These are phyloP conservation scores for Pythium sukuiense DNA, from an alignment of 352 stramenopile species.

Conservation along the genomic window DNA sequence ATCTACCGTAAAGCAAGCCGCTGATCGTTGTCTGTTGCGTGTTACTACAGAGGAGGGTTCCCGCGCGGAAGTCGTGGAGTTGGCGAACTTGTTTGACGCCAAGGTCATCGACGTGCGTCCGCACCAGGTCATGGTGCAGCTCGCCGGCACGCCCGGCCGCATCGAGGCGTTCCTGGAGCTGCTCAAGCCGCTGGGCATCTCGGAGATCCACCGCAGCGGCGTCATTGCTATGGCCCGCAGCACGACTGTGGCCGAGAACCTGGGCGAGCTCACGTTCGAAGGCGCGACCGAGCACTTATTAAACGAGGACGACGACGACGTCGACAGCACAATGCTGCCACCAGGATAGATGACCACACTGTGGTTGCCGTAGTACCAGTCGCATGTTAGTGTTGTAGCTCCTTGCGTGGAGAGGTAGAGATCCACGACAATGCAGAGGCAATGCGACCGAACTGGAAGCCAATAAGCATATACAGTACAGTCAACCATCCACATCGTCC, in stretches of 20 bases:
- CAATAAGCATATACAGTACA: constrained; percentile 5
- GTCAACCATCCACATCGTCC: not conserved
- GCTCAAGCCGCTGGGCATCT: constrained; percentile 80
- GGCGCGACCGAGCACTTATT: constrained; percentile 72
- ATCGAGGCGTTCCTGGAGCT: constrained; percentile 85
- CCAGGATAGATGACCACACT: constrained; percentile 45
- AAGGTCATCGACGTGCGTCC: constrained; percentile 86
- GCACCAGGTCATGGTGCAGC: constrained; percentile 82
- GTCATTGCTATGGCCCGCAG: constrained; percentile 85
- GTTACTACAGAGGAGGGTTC: constrained; percentile 45
- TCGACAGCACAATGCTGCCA: constrained; percentile 67
- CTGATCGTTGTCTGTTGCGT: not conserved
- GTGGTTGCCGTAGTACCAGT: too few relatives aligned
- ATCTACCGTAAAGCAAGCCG: not conserved
- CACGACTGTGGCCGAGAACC: constrained; percentile 60
- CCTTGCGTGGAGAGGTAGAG: not conserved
- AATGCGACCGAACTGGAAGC: not conserved
- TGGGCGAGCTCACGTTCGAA: constrained; percentile 71
- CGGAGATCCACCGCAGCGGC: constrained; percentile 81
- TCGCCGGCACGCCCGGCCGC: constrained; percentile 69
- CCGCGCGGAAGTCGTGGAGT: constrained; percentile 74
- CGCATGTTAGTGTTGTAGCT: not conserved
- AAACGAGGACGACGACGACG: constrained; percentile 56
- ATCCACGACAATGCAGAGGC: not conserved
- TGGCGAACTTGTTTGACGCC: constrained; percentile 83